Evolutionary conservation across 2,329 filamentous ascomycete species (phyloP), one percentile per base, ranked within the genome.

Genomic region (Cercospora citrullina): DNA sequence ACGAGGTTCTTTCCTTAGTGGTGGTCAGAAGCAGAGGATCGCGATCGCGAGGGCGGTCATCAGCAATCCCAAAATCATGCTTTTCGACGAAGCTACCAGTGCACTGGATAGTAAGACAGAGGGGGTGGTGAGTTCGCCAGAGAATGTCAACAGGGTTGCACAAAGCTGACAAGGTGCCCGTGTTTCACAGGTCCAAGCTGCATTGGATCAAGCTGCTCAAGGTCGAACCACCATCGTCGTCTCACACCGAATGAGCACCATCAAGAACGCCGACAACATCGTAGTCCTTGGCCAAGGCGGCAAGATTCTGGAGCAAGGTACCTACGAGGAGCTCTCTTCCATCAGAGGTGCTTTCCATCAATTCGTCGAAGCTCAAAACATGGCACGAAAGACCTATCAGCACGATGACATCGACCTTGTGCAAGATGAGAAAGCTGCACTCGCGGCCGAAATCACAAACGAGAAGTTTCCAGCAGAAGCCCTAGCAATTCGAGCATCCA

Each of bases 91-190:
- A 75, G 86, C 87, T 5, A 89, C 87, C 0, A 84, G 81, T 3
- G 84, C 81, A 65, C 81, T 92, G 0, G 89, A 92, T 71, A 87
- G 87, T 0, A 85, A 89, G 73, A 87, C 85, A 0, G 90, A 91
- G 75, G 85, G 86, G 70, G 80, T 89, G 0, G 87, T 92, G 9
- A 64, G 61, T 57, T 28, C 9, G 28, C 10, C 16, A 3, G 16
- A 16, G 39, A 33, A 3, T 16, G 16, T 5, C 10, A 33, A 14
- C 10, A 53, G 23, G 8, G 12, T 3, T 12, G 10, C 9, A 59
- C 12, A 14, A 18, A 36, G 30, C 55, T 59, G 3, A 59, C n/a
- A 1, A 5, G 18, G 6, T 1, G 30, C 5, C 30, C 12, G 36
- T 21, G 5, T 4, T 28, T 10, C 1, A 64, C 1, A 67, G 60